These are phyloP conservation scores for Arabidopsis hybrid DNA, from an alignment of 441 rosid genomes.

Conservation along the genomic window DNA sequence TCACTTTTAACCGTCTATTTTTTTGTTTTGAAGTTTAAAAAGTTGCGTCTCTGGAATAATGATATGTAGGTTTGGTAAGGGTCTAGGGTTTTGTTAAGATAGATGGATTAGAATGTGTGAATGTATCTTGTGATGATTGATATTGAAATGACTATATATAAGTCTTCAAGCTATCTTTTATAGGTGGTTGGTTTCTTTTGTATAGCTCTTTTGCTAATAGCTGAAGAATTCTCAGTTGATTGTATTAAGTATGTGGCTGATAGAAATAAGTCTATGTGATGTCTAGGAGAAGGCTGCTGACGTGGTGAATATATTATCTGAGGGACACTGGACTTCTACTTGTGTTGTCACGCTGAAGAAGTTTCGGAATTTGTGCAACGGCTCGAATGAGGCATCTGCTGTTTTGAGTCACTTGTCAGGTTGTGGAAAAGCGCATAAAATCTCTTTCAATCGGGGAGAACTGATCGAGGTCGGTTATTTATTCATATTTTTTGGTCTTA, in stretches of 20 bases:
- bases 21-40: neutral
- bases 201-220: conserved; percentile 1
- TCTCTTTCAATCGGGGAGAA: conserved; percentile 61
- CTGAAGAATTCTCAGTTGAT: neutral
- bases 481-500: conserved; percentile 5
- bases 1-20: conserved; percentile 10
- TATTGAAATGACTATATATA: neutral
- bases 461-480: conserved; percentile 58
- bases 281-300: conserved; percentile 71
- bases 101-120: conserved; percentile 3
- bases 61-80: neutral
- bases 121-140: conserved; percentile 2
- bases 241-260: conserved; percentile 10
- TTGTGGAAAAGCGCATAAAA: conserved; percentile 63
- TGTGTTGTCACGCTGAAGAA: conserved; percentile 70
- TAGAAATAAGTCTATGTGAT: conserved; percentile 11
- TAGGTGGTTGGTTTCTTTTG: conserved; percentile 5
- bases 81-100: neutral
- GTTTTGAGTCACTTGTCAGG: conserved; percentile 71
- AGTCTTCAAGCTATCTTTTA: conserved; percentile 5
- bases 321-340: conserved; percentile 79
- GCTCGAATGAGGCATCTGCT: conserved; percentile 63
- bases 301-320: conserved; percentile 60
- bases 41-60: neutral
- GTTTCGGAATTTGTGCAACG: conserved; percentile 68